Evolutionary conservation across 148 eudicot genomes (phyloP).

Genomic region (Hydrangea macrophylla): DNA sequence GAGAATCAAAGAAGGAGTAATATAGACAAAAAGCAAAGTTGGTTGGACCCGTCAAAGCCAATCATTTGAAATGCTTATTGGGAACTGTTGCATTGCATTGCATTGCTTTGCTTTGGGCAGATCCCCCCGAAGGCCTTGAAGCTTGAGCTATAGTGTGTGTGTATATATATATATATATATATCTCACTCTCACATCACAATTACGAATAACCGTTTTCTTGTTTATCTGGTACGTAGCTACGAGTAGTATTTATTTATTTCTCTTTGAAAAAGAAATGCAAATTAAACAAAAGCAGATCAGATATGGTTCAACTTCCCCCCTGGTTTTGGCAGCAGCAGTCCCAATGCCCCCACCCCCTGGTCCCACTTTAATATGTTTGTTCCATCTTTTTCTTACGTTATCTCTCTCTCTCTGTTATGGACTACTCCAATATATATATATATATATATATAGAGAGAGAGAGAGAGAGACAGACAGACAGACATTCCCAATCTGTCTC

Average conservation of each 20-base stretch:
- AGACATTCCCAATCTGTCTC: neutral
- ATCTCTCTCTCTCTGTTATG: neutral
- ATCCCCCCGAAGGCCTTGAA: slow-evolving; percentile 23
- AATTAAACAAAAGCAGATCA: slow-evolving; percentile 5
- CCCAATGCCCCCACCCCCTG: slow-evolving; percentile 9
- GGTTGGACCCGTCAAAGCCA: slow-evolving; percentile 35
- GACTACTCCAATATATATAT: too few species aligned
- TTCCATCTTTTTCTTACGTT: neutral
- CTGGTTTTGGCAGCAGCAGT: slow-evolving; percentile 9
- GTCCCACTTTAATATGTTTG: slow-evolving; percentile 1
- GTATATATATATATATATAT: neutral
- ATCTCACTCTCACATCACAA: too few species aligned
- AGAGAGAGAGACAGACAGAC: too few species aligned
- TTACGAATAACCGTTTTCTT: slow-evolving; percentile 13
- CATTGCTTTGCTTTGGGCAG: slow-evolving; percentile 23
- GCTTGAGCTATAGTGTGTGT: slow-evolving; percentile 18
- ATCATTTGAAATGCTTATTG: slow-evolving; percentile 17
- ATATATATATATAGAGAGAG: too few species aligned
- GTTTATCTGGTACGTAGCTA: slow-evolving; percentile 3
- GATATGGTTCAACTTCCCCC: neutral
- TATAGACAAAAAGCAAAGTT: slow-evolving; percentile 1
- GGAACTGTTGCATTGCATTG: too few species aligned
- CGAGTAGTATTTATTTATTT: neutral
- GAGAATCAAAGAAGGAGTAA: neutral
- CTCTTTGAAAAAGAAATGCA: slow-evolving; percentile 18